Conservation (phyloP, 2,329 filamentous ascomycete species). For the Diplodia intermedia region DNA sequence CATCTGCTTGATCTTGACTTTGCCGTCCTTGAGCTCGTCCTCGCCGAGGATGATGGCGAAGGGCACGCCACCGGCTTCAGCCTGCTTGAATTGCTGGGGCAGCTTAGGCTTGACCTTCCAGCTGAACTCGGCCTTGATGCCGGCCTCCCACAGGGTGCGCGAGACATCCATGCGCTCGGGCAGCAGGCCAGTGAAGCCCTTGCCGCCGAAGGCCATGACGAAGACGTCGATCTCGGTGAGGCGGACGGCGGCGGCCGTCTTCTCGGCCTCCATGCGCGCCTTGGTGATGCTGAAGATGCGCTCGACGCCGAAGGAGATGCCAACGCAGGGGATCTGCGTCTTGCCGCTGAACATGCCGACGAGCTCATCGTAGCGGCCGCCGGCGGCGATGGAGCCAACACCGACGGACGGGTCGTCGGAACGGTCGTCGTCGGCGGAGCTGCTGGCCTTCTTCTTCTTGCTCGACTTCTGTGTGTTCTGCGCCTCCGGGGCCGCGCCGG, state of each 20-base stretch:
- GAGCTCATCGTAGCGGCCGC: slow-evolving; percentile 89
- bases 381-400: slow-evolving; percentile 86
- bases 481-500: slow-evolving; percentile 48
- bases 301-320: slow-evolving; percentile 93
- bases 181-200: slow-evolving; percentile 80
- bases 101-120: slow-evolving; percentile 93
- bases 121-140: slow-evolving; percentile 88
- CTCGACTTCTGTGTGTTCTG: slow-evolving; percentile 52
- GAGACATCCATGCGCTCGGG: slow-evolving; percentile 84
- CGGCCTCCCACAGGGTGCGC: slow-evolving; percentile 80
- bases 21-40: slow-evolving; percentile 81
- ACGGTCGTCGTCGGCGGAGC: slow-evolving; percentile 65
- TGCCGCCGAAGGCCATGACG: slow-evolving; percentile 93
- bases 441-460: slow-evolving; percentile 57
- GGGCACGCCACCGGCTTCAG: slow-evolving; percentile 79
- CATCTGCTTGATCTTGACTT: slow-evolving; percentile 88
- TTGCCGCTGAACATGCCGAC: slow-evolving; percentile 94
- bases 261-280: slow-evolving; percentile 70
- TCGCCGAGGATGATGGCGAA: slow-evolving; percentile 90
- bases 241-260: slow-evolving; percentile 62
- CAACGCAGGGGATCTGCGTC: slow-evolving; percentile 84
- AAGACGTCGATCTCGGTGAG: slow-evolving; percentile 85
- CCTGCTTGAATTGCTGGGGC: slow-evolving; percentile 87
- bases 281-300: slow-evolving; percentile 94
- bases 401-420: slow-evolving; percentile 81